A percentile compares a stretch with the other conserved stretches of the same genome.
phyloP scores from a whole-genome alignment of 2,329 filamentous ascomycete genomes.

The Claviceps arundinis region DNA sequence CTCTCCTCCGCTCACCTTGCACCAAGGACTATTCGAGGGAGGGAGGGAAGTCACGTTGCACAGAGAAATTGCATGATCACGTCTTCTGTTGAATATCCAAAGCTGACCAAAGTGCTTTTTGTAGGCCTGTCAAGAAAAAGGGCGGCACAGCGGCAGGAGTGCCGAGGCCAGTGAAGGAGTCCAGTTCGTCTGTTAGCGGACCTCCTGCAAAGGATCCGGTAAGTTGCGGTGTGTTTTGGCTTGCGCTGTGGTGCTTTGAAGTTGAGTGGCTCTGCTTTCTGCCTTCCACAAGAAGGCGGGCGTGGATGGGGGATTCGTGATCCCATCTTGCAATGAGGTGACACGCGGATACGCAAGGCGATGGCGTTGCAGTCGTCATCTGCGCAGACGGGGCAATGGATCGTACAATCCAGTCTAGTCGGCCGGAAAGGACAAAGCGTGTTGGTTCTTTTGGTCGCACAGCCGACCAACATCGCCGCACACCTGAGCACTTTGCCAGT shows the following conservation, averaged over 20 bases:
- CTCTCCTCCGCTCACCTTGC: background rate
- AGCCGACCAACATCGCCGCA: no score
- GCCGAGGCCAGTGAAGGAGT: constrained; percentile 50
- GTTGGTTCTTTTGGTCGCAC: no score
- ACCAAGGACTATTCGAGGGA: background rate
- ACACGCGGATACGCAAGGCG: no score
- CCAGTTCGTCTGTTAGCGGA: constrained; percentile 45
- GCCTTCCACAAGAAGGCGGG: background rate
- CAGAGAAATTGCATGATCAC: background rate
- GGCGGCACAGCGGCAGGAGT: constrained; percentile 55
- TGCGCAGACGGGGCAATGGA: no score
- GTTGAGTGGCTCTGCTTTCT: background rate
- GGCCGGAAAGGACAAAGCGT: no score
- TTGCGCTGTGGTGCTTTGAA: background rate
- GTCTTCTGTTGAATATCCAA: background rate
- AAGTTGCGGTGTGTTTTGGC: constrained; percentile 16
- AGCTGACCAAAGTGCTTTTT: constrained; percentile 1
- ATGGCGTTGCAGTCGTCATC: no score
- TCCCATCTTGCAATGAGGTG: background rate
- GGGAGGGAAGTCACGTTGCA: background rate
- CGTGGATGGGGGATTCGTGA: background rate
- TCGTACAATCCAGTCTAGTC: no score
- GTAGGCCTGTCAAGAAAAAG: constrained; percentile 61
- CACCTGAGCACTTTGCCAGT: no score
- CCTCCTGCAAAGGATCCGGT: constrained; percentile 41